Evolutionary conservation across 805 yeast species (phyloP), one percentile per base, ranked within the genome.

Genomic region (Yarrowia divulgata): DNA sequence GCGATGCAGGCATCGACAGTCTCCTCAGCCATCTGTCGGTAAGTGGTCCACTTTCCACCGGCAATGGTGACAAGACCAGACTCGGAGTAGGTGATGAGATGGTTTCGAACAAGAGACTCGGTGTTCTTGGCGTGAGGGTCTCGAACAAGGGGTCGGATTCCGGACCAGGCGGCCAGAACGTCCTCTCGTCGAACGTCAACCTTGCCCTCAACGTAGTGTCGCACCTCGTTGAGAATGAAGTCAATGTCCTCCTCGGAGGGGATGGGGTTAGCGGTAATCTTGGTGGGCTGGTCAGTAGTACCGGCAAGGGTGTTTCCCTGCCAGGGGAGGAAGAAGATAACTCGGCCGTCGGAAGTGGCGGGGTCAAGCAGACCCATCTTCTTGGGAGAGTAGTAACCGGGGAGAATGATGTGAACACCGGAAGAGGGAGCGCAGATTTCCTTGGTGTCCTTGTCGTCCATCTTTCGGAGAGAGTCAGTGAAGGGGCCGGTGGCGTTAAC

Each of bases 41-140:
- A 94, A 45, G 98, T 93, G 68, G 98, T 93, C 98, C 98, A 93
- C 82, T 93, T 93, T 79, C 98, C 98, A 75, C 98, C 98, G 19
- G 97, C 89, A 73, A 93, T 90, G 48, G 98, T 93, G 48, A 93
- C 83, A 73, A 93, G 85, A 34, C 94, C 95, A 69, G 90, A 84
- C 70, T 84, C 87, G 42, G 96, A 85, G 39, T 86, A 83, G 75
- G 89, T 85, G 68, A 93, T 84, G 74, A 93, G 83, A 80, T 93
- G 98, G 73, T 91, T 90, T 82, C 98, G 89, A 54, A 93, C 98
- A 73, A 93, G 83, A 67, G 93, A 93, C 81, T 93, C 95, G 70
- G 98, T 93, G 58, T 88, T 82, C 70, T 67, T 71, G 79, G 70
- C 83, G 81, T 76, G 81, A 74, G 76, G 88, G 79, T 93, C 97